Conservation (phyloP, 345 rosid species). For the Fremontodendron californicum region DNA sequence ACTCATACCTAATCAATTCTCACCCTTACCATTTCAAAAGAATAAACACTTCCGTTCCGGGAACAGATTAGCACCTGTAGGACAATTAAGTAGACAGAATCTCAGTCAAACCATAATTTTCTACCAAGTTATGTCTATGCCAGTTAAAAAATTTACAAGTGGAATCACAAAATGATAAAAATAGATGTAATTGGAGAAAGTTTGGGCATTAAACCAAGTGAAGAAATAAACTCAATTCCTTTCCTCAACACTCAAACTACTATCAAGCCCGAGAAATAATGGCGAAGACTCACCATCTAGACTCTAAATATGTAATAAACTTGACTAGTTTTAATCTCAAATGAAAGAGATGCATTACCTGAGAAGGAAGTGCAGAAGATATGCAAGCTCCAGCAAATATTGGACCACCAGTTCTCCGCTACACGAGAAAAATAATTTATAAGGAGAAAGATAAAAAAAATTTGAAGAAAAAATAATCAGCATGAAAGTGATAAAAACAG, state of each 20-base stretch:
- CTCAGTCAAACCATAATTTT: neutral
- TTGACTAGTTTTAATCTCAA: neutral
- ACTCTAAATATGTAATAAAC: neutral
- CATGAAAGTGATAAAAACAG: neutral
- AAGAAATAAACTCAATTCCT: neutral
- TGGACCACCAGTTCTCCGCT: constrained; percentile 78
- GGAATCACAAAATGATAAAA: neutral
- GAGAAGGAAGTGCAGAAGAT: constrained; percentile 64
- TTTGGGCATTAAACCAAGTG: neutral
- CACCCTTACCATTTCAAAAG: constrained; percentile 56
- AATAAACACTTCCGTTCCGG: constrained; percentile 74
- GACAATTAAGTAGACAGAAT: neutral
- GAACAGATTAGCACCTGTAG: constrained; percentile 78
- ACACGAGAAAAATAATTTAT: constrained; percentile 22
- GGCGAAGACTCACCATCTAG: neutral
- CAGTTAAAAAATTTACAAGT: neutral
- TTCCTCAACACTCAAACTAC: neutral
- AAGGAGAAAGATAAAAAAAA: neutral
- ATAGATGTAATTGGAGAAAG: neutral
- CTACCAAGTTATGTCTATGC: neutral
- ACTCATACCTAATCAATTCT: neutral
- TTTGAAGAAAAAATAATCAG: neutral
- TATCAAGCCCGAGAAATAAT: neutral
- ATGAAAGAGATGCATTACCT: constrained; percentile 42
- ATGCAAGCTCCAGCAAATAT: constrained; percentile 82